Evolutionary conservation across 192 early-diverging fungal genomes (phyloP), one percentile per base, ranked within the genome.

Genomic region (Backusella circina): DNA sequence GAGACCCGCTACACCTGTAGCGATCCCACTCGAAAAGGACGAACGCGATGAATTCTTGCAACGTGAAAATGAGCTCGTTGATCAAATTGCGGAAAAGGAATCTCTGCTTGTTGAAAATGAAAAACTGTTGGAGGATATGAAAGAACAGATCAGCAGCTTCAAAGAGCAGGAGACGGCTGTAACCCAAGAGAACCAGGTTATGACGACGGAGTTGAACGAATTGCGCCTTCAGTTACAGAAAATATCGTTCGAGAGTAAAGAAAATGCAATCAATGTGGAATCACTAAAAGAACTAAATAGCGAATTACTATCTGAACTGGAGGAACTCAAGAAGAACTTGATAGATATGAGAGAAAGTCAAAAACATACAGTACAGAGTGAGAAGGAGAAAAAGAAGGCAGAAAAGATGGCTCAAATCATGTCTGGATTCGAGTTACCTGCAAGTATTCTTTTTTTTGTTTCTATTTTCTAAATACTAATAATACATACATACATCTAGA

Each of bases 31-130:
- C 61, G 88, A 89, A 67, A 89, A 95, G 51, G 98, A 98, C 80
- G 96, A 98, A 81, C 87, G 95, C 32, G 97, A 99, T 57, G 97
- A 96, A 68, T 98, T 99, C 78, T 78, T 98, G 82, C 87, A 89
- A 51, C 89, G 98, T 35, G 98, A 99, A 82, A 97, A 97, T 81
- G 98, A 99, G 79, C 88, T 99, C 72, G 92, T 89, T 70, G 97
- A 99, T 76, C 91, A 94, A 74, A 83, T 99, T 61, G 90, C 96
- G 6, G 95, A 98, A 66, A 97, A 95, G 76, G 97, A 99, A 75
- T 82, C 90, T 21, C 94, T 95, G 70, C 82, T 99, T 73, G 85
- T 90, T 61, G 79, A 85, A 26, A 74, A 86, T 31, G 80, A 90
- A 67, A 90, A 90, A 74, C 68, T 86, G 21, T 75, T 91, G 44